A percentile compares a stretch with the other conserved stretches of the same genome.
phyloP scores from a whole-genome alignment of 176 grass and related monocot genomes.

The Olyra latifolia region DNA sequence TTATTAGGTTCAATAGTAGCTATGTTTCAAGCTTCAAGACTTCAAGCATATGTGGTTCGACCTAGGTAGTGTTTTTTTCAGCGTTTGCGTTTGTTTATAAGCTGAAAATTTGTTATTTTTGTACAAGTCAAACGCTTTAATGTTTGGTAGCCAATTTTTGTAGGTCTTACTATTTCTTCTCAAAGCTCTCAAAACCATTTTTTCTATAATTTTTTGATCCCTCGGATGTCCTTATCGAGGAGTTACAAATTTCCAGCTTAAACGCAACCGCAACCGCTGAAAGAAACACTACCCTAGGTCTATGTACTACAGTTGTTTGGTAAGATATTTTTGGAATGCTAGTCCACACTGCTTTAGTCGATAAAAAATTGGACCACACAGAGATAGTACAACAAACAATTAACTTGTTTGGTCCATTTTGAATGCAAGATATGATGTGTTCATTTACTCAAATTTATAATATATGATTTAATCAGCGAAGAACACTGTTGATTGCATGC shows the following conservation, averaged over 20 bases:
- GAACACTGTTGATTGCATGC: neutral
- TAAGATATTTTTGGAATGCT: conserved; percentile 9
- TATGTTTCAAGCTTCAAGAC: neutral
- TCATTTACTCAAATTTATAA: conserved; percentile 5
- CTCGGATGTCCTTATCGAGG: no score
- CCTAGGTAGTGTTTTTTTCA: no score
- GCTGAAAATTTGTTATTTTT: no score
- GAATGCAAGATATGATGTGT: conserved; percentile 15
- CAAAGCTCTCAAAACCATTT: no score
- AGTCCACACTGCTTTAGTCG: neutral
- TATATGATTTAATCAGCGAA: neutral
- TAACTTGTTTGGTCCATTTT: neutral
- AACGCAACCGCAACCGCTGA: no score
- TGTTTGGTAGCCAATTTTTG: no score
- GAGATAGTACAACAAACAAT: neutral
- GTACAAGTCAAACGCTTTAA: no score
- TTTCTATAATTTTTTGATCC: no score
- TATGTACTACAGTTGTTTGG: neutral
- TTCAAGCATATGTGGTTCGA: neutral
- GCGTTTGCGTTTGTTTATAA: no score
- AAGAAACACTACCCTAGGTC: no score
- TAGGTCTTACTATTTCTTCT: no score
- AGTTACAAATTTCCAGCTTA: no score
- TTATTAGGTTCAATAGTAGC: neutral
- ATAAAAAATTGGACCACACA: neutral